Base-by-base conservation (phyloP, 2,329 filamentous ascomycete species). In the Sarocladium oryzae region DNA sequence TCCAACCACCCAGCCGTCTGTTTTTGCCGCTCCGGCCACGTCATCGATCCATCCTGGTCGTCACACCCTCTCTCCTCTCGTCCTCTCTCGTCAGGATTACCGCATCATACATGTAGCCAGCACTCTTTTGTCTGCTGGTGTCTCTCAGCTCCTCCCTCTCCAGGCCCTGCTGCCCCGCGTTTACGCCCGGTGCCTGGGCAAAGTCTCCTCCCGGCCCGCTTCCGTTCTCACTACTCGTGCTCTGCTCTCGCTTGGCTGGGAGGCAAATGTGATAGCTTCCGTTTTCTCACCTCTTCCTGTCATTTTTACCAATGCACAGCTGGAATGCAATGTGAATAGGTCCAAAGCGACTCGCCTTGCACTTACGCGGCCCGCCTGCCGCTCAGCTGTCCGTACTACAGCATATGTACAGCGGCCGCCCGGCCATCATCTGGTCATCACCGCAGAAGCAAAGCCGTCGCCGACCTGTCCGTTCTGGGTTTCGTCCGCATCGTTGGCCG, bases 361-460 rank as follows among this genome's bases (percentile, higher is more conserved):
- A n/a, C n/a, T n/a, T n/a, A n/a, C n/a, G n/a, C n/a, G n/a, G n/a
- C n/a, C n/a, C n/a, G n/a, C n/a, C n/a, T n/a, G n/a, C n/a, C n/a
- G n/a, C n/a, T n/a, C n/a, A n/a, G n/a, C n/a, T n/a, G 37, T 8
- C 5, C 18, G 20, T 40, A n/a, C 37, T 11, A 4, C 16, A n/a
- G 7, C 15, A 15, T 40, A 8, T 20, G 6, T 20, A 11, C 37
- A 6, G 37, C 37, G 37, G 37, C 37, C 37, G 37, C 37, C 37
- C 28, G 10, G 23, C 40, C n/a, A n/a, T 28, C 40, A 18, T 20
- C 20, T 26, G 15, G 9, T 15, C 21, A 28, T 3, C 23, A 15
- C 40, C 40, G 23, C 24, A 43, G 40, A 43, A 43, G 40, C 40
- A 43, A 43, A 43, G 40, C 40, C 26, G 16, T 43, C 40, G 40